These are phyloP conservation scores for Agaricus bisporus DNA, from an alignment of 768 basidiomycete species.

Conservation along the genomic window DNA sequence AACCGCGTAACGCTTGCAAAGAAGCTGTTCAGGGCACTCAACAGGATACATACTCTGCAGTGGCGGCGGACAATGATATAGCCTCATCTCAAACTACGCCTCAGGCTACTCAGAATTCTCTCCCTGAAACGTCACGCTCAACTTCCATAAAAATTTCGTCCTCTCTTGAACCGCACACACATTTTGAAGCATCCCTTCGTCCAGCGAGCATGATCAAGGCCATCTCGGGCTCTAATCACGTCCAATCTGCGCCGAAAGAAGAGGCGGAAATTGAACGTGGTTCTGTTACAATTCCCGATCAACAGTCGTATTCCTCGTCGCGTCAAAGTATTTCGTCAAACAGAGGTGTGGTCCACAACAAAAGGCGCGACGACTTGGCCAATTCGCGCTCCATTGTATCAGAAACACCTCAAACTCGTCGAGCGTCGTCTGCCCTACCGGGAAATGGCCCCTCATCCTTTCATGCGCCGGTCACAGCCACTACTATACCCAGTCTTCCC, in stretches of 20 bases:
- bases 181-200: constrained; percentile 14
- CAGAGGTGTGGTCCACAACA: constrained; percentile 53
- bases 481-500: background rate
- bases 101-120: background rate
- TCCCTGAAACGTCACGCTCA: background rate
- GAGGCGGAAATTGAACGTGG: constrained; percentile 9
- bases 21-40: background rate
- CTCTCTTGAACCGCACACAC: background rate
- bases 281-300: constrained; percentile 15
- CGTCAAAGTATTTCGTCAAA: constrained; percentile 27
- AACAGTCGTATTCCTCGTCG: constrained; percentile 13
- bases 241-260: constrained; percentile 27
- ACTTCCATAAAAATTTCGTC: background rate
- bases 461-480: background rate
- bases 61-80: background rate
- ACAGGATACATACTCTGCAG: background rate
- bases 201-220: constrained; percentile 34
- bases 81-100: constrained; percentile 8
- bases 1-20: too few species aligned
- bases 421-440: constrained; percentile 15
- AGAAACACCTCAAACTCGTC: background rate
- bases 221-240: constrained; percentile 24
- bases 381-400: background rate
- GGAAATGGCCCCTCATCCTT: background rate
- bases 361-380: constrained; percentile 32